Base-by-base conservation (phyloP, 2,329 filamentous ascomycete species). In the Talaromyces sp. region DNA sequence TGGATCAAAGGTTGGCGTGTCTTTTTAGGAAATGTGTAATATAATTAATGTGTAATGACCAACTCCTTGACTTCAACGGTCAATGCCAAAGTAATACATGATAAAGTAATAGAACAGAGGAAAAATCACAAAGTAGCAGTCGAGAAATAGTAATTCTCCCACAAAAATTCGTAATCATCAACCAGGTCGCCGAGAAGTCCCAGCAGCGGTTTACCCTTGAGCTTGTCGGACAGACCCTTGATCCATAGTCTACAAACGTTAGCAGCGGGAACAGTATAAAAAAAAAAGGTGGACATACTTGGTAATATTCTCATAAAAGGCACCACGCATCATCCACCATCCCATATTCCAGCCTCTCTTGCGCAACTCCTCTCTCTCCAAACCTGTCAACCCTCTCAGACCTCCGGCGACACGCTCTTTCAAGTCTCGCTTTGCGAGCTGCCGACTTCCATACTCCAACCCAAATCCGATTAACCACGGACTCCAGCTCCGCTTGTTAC, bases 271-370 rank as follows among this genome's bases (percentile, higher is more conserved):
- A 21, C 10, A 38, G 12, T 21, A n/a, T 0, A 31, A 12, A n/a
- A 41, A 35, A 24, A 35, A n/a, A 19, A n/a, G 31, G 48, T 43
- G 41, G 26, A 50, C 81, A 67, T 75, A 85, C 82, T 82, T 85
- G 54, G 91, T 96, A 62, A 97, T 82, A 68, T 92, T 91, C 75
- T 97, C 91, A 75, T 99, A 99, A 68, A 96, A 96, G 2, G 92
- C 92, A n/a, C 94, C 93, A 62, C 93, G 86, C 91, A 99, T 94
- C 27, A 84, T 78, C 94, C 94, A 99, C 93, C 94, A 97, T 21
- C 87, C 89, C 81, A 97, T 88, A 1, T 86, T 87, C 91, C 92
- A 96, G 43, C 90, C 92, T 64, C 94, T 83, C 76, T 91, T 92
- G 71, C 83, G 87, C 81, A 95, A 86, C 78, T 97, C 93, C 66